Base-by-base conservation (phyloP, 2,329 filamentous ascomycete species). In the Aspergillus glaucus region DNA sequence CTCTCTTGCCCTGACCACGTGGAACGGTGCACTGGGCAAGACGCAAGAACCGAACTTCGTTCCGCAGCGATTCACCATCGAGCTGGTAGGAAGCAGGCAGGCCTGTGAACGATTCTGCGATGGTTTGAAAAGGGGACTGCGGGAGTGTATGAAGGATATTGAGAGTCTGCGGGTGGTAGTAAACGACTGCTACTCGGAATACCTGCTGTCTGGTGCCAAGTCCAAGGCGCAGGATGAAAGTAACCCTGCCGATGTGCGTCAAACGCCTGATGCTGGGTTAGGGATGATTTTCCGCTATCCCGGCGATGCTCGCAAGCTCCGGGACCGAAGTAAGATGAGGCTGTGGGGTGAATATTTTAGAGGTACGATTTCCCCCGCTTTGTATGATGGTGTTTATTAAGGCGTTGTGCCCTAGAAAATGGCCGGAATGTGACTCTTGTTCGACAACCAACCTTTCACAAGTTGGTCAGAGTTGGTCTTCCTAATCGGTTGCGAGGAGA, bases 31-130 rank as follows among this genome's bases (percentile, higher is more conserved):
- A 12, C 64, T 75, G 77, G 82, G 58, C 70, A 88, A 67, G 71
- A 77, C 59, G 52, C 73, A 79, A 62, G 78, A 81, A 44, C 72
- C 73, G 14, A 68, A 75, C 24, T 82, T 82, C 53, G 77, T 81
- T 47, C 87, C 90, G 54, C 93, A 96, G 65, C 87, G 90, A 62
- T 86, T 98, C 57, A 95, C 90, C 1, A 81, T 98, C 51, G 88
- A 95, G 68, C 82, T 98, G 44, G 88, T 89, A 24, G 92, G 91
- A 24, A 93, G 87, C 63, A 83, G 92, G 48, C 88, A 86, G 63
- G 84, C 87, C 43, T 97, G 92, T 67, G 93, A 98, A 70, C 80
- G 90, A 47, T 98, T 98, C 72, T 98, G 93, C 67, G 93, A 98
- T 72, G 89, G 87, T 5, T 77, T 98, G 55, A 98, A 97, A 72